Conservation (phyloP, 2,329 filamentous ascomycete species). For the Corniculantispora saksenae region DNA sequence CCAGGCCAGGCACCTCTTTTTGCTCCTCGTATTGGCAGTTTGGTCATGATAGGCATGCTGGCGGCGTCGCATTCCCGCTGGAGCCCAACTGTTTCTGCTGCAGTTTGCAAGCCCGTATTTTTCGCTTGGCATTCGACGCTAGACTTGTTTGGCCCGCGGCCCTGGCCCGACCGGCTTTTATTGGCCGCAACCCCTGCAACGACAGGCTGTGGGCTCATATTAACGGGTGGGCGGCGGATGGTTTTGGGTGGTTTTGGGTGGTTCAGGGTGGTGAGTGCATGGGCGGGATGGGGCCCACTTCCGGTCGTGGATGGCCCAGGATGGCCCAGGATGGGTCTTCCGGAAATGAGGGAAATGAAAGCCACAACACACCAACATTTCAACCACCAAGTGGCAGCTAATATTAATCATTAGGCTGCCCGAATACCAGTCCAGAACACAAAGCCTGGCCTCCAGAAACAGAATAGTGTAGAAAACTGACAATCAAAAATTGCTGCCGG, state of each 20-base stretch:
- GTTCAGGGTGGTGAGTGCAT: neutral
- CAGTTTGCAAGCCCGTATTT: neutral
- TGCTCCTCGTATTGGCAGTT: no score
- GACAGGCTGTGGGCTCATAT: neutral
- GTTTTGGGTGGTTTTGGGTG: no score
- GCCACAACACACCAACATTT: neutral
- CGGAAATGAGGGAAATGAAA: constrained; percentile 15
- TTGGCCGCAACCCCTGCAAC: constrained; percentile 4
- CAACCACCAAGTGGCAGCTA: no score
- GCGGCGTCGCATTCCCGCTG: no score
- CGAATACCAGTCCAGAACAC: neutral
- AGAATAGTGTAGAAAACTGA: neutral
- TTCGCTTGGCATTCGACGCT: constrained; percentile 11
- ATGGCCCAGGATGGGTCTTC: neutral
- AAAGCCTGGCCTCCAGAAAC: neutral
- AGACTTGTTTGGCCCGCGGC: neutral
- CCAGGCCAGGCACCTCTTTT: no score
- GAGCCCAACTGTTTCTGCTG: no score
- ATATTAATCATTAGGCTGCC: no score
- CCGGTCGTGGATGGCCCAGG: neutral
- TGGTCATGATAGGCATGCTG: no score
- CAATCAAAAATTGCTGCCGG: neutral
- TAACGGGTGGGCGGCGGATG: neutral
- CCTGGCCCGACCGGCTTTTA: neutral
- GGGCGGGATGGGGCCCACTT: neutral